Base-by-base conservation (phyloP, 225 moss, liverwort and hornwort genomes). In the Takakia lepidozioides region DNA sequence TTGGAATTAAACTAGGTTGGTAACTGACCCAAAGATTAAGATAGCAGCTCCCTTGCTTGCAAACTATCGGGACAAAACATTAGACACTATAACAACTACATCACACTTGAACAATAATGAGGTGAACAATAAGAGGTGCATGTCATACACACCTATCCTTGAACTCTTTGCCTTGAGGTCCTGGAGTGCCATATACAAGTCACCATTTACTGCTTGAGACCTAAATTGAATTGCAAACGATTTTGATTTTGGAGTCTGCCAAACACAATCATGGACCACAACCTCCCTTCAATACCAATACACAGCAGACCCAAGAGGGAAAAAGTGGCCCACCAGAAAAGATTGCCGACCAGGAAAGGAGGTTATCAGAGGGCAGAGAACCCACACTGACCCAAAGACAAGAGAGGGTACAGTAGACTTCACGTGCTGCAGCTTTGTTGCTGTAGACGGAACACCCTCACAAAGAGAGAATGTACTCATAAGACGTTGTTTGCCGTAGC, bases 191-290 rank as follows among this genome's bases (percentile, higher is more conserved):
- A 62, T 11, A 43, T 59, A 59, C 27, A 70, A 71, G 38, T 11
- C 39, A 36, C 66, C 37, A 40, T 59, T 70, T 24, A 27, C 59
- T 44, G 41, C 63, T 29, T 76, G 66, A 19, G 63, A 59, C 55
- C 27, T 59, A 25, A 56, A 71, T 48, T 67, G 66, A 5, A 76
- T 24, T 59, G 70, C 76, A 71, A 76, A 76, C 15, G 71, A 71
- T 27, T 54, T 66, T 17, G 22, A 6, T 32, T 32, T 32, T 32
- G 8, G 8, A 6, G 7, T 52, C 75, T 70, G 54, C 62, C 36
- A 37, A 29, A 49, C 29, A 17, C 16, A 32, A 32, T 6, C 32
- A n/a, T n/a, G n/a, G n/a, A n/a, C n/a, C n/a, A n/a, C n/a, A n/a
- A n/a, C n/a, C n/a, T n/a, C n/a, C n/a, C n/a, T n/a, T 6, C 45